These are phyloP conservation scores for Piloderma croceum DNA, from an alignment of 768 basidiomycete genomes.

Conservation along the genomic window DNA sequence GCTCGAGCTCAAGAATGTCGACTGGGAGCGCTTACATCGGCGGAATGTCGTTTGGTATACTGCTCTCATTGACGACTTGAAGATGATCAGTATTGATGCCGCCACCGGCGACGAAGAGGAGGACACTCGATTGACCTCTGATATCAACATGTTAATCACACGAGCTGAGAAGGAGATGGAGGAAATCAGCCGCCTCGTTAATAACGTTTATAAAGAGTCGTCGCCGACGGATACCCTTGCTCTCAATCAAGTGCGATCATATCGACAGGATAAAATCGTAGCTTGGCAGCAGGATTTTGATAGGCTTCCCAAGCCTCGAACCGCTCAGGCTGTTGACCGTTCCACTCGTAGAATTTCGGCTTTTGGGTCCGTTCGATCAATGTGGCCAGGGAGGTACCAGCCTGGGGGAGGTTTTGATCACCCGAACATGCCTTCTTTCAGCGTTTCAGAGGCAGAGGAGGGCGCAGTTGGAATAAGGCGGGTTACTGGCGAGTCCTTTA, in stretches of 20 bases:
- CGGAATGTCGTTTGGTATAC: conserved; percentile 74
- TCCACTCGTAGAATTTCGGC: conserved; percentile 51
- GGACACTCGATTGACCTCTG: conserved; percentile 54
- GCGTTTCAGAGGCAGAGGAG: conserved; percentile 73
- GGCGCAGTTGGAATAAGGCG: conserved; percentile 39
- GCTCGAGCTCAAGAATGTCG: conserved; percentile 86
- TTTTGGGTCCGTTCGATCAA: conserved; percentile 64
- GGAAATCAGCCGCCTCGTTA: conserved; percentile 68
- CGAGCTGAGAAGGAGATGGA: conserved; percentile 72
- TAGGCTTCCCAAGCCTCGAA: conserved; percentile 68
- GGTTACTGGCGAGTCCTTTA: conserved; percentile 48
- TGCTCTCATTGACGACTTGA: conserved; percentile 69
- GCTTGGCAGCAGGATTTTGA: conserved; percentile 97
- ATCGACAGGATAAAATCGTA: conserved; percentile 88
- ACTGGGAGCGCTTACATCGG: conserved; percentile 71
- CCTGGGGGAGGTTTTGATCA: conserved; percentile 48
- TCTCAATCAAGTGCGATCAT: conserved; percentile 78
- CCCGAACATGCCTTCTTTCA: conserved; percentile 53
- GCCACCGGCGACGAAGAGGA: conserved; percentile 72
- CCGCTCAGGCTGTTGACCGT: conserved; percentile 43
- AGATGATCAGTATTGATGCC: conserved; percentile 70
- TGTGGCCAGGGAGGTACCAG: conserved; percentile 64
- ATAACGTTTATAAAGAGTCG: conserved; percentile 76
- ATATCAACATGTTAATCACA: conserved; percentile 61
- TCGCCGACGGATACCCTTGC: conserved; percentile 80